Percentiles rank a stretch among this genome's conserved stretches.
Conservation (phyloP, 2,329 filamentous ascomycete genomes). For the Diaporthe destruens region DNA sequence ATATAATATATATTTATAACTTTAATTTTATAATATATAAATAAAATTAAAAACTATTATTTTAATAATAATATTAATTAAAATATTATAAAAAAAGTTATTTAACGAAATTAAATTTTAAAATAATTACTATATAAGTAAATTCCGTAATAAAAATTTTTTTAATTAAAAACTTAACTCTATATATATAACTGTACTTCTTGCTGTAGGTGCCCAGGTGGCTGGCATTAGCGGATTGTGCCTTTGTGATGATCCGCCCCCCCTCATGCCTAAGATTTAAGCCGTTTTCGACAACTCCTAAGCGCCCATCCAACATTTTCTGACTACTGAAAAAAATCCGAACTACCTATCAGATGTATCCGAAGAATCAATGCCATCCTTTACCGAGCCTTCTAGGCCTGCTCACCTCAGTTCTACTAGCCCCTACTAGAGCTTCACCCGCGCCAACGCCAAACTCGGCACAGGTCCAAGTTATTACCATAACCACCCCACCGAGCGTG, state of each 20-base stretch:
- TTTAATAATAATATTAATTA: too few species aligned
- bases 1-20: too few species aligned
- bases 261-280: not conserved
- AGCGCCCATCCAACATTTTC: not conserved
- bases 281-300: not conserved
- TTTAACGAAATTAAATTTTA: too few species aligned
- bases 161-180: too few species aligned
- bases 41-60: too few species aligned
- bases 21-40: too few species aligned
- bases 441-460: not conserved
- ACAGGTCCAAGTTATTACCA: slow-evolving; percentile 17
- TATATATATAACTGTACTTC: too few species aligned
- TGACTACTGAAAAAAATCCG: not conserved
- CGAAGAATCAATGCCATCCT: not conserved
- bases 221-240: not conserved
- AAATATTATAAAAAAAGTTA: too few species aligned
- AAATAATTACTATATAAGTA: too few species aligned
- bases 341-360: slow-evolving; percentile 1
- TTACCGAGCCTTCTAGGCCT: slow-evolving; percentile 10
- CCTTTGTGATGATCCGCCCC: not conserved
- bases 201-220: too few species aligned
- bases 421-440: not conserved
- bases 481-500: slow-evolving; percentile 51
- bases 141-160: too few species aligned
- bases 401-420: not conserved